Base-by-base conservation (phyloP, 768 basidiomycete genomes). In the Podaxis sp. region DNA sequence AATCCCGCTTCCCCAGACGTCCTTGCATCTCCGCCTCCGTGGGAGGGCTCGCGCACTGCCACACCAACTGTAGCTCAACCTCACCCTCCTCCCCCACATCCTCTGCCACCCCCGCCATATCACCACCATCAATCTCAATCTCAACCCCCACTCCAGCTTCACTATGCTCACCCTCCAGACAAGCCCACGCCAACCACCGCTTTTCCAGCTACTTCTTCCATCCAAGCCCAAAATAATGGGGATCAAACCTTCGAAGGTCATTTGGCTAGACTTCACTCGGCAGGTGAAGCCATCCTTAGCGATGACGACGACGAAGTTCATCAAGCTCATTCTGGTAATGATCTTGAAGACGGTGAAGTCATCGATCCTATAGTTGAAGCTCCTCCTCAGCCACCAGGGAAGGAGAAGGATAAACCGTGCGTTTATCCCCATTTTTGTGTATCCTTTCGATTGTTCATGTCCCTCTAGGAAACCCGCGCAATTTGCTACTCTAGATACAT, bases 1-100 rank as follows among this genome's bases (percentile, higher is more conserved):
- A 93, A 92, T 73, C 88, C 89, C 51, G 89, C 89, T 8, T 91
- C 90, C 17, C 89, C 91, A 3, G 83, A 84, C 49, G 72, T 89
- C 48, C 73, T 73, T 54, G 76, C 82, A 59, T 77, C 80, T 30
- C 78, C 68, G 13, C 59, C 80, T 26, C 82, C 84, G 52, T 87
- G 85, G 81, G 87, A 90, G 57, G 76, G 74, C 57, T 82, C 84
- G 26, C 75, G 78, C 24, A 80, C 83, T 8, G 76, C 76, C 28
- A 85, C 86, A 26, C 84, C 87, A 0, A 84, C 82, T 4, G 79
- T 78, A 11, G 75, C 84, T 4, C 61, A 63, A 8, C 59, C 59
- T 53, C 59, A 52, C 28, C 59, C 59, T 24, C 52, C 40, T 54
- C 52, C 57, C n/a, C n/a, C 39, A 13, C 52, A 55, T 42, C 61